Base-by-base conservation (phyloP, 352 stramenopile species). In the Phytophthora sansomeana region DNA sequence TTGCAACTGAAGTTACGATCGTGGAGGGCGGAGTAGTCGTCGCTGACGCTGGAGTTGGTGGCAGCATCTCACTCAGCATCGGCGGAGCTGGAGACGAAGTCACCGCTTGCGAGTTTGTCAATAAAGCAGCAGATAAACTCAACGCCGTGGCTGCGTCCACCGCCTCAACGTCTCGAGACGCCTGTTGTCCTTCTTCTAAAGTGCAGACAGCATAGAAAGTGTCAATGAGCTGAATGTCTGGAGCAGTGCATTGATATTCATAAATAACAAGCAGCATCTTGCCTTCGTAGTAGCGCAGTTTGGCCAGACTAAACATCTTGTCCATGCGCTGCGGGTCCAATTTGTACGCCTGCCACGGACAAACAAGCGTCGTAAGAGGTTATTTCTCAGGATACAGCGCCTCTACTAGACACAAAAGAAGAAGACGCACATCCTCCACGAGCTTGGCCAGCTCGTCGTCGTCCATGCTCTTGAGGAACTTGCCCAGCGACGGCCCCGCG, bases 391-490 rank as follows among this genome's bases (percentile, higher is more conserved):
- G 16, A 41, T 13, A 41, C 14, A 8, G n/a, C 5, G 2, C 35
- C 2, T 5, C n/a, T 11, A 24, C n/a, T 5, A 10, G 2, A 24
- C 16, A 7, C 16, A 43, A 14, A 21, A 43, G 16, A 24, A 21
- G 5, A 5, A 19, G 16, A 75, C 76, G 21, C 53, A 92, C 83
- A 51, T 65, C 70, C 44, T 81, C 64, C 5, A 90, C 47, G 41
- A 88, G 62, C 39, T 58, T 58, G 17, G 58, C 50, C 63, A 92
- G 83, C 21, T 82, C 76, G 0, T 90, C 72, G 61, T 92, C 83
- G 53, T 86, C 78, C 68, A 89, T 84, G 48, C 59, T 67, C 61
- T 75, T 74, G 28, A 92, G 63, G 44, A 88, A 77, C 69, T 82
- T 82, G 67, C 54, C 78, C 5, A 92, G 50, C 56, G 81, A 92